Percentiles rank a stretch among this genome's conserved stretches.
These are phyloP conservation scores for Musa acuminata DNA, from an alignment of 176 grass and related monocot species.

Conservation along the genomic window DNA sequence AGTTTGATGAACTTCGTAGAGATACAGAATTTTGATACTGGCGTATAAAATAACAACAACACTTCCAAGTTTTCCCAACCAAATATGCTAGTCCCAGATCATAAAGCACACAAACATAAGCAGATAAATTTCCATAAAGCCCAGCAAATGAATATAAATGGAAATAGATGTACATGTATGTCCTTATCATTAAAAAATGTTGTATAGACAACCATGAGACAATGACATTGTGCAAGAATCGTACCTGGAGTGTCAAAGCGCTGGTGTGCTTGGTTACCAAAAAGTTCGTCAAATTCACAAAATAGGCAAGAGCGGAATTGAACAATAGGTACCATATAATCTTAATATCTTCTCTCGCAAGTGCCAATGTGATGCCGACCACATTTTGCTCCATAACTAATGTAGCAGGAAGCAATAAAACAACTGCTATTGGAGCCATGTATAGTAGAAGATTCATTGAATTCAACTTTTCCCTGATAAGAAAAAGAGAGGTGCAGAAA, in stretches of 20 bases:
- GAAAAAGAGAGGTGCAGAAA: neutral
- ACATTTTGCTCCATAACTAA: conserved; percentile 9
- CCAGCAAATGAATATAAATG: too few species aligned
- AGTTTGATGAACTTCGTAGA: too few species aligned
- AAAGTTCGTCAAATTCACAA: conserved; percentile 15
- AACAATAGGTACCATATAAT: conserved; percentile 14
- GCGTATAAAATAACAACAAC: too few species aligned
- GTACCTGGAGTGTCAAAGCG: conserved; percentile 14
- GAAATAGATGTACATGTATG: too few species aligned
- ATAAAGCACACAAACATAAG: too few species aligned
- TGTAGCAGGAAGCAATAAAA: conserved; percentile 8
- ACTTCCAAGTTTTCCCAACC: too few species aligned
- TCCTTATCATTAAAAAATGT: too few species aligned
- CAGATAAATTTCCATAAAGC: too few species aligned
- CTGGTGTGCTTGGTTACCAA: conserved; percentile 14
- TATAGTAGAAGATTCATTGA: conserved; percentile 16
- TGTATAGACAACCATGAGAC: neutral
- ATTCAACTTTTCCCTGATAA: conserved; percentile 12
- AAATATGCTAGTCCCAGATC: too few species aligned
- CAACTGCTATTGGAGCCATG: conserved; percentile 15
- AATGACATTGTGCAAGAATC: neutral
- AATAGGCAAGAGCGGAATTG: conserved; percentile 9
- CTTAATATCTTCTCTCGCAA: conserved; percentile 5
- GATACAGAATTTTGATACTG: too few species aligned
- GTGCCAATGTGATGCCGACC: conserved; percentile 2